Evolutionary conservation across 2,329 filamentous ascomycete genomes (phyloP).

Genomic region (Ophiocordyceps sinensis): DNA sequence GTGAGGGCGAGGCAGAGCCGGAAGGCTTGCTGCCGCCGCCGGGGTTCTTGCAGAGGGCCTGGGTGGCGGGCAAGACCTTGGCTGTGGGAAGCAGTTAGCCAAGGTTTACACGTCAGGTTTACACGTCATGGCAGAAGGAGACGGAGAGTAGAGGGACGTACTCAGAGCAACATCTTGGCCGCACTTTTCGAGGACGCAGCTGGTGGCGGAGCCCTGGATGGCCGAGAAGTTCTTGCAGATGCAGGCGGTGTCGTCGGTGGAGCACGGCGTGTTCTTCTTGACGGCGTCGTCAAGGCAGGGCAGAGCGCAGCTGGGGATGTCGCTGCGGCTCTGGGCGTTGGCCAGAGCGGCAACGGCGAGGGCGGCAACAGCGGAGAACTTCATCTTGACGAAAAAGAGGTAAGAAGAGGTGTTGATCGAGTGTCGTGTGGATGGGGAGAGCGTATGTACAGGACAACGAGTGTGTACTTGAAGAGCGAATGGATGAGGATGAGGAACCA

Average conservation of each 20-base stretch:
- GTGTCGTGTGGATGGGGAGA: background rate
- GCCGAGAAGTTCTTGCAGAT: constrained; percentile 10
- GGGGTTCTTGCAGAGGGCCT: constrained; percentile 8
- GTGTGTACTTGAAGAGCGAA: constrained; percentile 14
- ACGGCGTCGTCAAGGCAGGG: constrained; percentile 14
- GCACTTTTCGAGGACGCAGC: constrained; percentile 15
- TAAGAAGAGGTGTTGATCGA: constrained; percentile 1
- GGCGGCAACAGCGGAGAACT: constrained; percentile 8
- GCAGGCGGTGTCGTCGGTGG: constrained; percentile 11
- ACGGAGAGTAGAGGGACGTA: constrained; percentile 8
- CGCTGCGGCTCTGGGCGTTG: constrained; percentile 9
- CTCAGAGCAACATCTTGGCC: constrained; percentile 15
- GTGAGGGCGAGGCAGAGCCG: background rate
- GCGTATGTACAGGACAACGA: constrained; percentile 12
- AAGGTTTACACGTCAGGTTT: background rate
- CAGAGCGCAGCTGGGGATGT: constrained; percentile 15
- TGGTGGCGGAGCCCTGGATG: constrained; percentile 11
- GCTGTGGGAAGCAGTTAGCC: constrained; percentile 5
- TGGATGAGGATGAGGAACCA: constrained; percentile 11
- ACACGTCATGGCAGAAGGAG: background rate
- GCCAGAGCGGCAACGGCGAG: constrained; percentile 10
- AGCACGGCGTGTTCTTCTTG: constrained; percentile 11
- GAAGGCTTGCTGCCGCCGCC: background rate
- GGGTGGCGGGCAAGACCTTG: constrained; percentile 15
- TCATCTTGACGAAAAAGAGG: constrained; percentile 10